phyloP scores from a whole-genome alignment of 176 grass and related monocot species.

The Zoysia pacifica region DNA sequence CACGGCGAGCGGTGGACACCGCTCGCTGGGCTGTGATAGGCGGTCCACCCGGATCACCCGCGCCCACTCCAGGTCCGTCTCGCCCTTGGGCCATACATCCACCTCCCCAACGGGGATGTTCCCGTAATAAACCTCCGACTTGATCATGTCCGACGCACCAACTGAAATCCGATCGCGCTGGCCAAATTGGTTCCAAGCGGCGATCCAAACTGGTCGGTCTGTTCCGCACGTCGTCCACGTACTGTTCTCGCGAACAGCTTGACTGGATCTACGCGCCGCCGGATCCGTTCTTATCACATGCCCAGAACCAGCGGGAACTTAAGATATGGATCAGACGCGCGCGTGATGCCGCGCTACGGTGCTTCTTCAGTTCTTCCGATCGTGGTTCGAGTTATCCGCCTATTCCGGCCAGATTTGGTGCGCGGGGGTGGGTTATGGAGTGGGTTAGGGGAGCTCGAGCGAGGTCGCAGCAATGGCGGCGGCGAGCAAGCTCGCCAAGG shows the following conservation, averaged over 20 bases:
- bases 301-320: not conserved
- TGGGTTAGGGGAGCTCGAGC: conserved; percentile 20
- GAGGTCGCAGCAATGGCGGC: conserved; percentile 36
- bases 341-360: conserved; percentile 26
- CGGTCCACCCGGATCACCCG: conserved; percentile 86
- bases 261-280: conserved; percentile 17
- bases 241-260: conserved; percentile 7
- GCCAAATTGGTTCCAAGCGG: conserved; percentile 20
- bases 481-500: not conserved
- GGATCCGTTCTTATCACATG: conserved; percentile 46
- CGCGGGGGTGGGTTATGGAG: not conserved
- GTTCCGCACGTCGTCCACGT: conserved; percentile 13
- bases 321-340: not conserved
- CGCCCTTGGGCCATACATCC: conserved; percentile 73
- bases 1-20: conserved; percentile 88
- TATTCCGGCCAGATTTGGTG: conserved; percentile 19
- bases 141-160: conserved; percentile 60
- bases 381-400: conserved; percentile 30
- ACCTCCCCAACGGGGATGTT: conserved; percentile 67
- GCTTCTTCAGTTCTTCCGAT: conserved; percentile 38
- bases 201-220: conserved; percentile 25
- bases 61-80: conserved; percentile 54
- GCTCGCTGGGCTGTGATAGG: conserved; percentile 77
- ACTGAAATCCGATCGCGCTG: conserved; percentile 4
- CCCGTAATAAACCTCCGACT: conserved; percentile 64